Evolutionary conservation across 1,139 yeast species (phyloP).

Genomic region (Candida anutae): DNA sequence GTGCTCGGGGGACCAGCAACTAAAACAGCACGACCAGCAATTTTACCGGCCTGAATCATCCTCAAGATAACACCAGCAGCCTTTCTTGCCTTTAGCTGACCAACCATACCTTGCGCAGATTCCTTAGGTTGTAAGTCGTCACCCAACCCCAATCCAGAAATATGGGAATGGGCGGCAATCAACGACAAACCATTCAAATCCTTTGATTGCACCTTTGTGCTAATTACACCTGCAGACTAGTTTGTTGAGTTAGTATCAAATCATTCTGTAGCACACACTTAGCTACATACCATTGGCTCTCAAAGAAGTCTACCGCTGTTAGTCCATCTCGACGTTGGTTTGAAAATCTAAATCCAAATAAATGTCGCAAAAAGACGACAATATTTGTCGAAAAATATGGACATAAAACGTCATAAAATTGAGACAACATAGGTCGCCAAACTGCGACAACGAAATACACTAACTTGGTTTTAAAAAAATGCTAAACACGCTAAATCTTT

Average conservation of each 20-base stretch:
- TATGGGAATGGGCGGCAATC: slow-evolving; percentile 96
- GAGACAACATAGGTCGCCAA: no score
- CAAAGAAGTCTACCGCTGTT: no score
- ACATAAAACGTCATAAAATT: no score
- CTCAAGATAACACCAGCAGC: slow-evolving; percentile 93
- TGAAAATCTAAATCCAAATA: no score
- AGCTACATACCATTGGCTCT: no score
- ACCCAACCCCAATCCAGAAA: slow-evolving; percentile 89
- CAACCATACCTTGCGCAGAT: slow-evolving; percentile 91
- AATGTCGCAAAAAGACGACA: no score
- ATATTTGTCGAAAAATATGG: no score
- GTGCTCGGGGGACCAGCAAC: slow-evolving; percentile 98
- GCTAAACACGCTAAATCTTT: neutral
- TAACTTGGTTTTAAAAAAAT: no score
- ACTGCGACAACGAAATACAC: no score
- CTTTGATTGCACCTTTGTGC: slow-evolving; percentile 31
- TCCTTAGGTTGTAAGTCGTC: slow-evolving; percentile 80
- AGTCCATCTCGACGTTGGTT: no score
- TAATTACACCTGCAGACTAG: slow-evolving; percentile 19
- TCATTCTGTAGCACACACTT: neutral
- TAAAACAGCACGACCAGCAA: slow-evolving; percentile 94
- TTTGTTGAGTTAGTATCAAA: neutral
- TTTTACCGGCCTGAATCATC: slow-evolving; percentile 89
- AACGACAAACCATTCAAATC: slow-evolving; percentile 54
- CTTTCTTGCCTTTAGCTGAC: slow-evolving; percentile 87